Percentiles rank a stretch among this genome's conserved stretches.
phyloP scores from a whole-genome alignment of 2,329 filamentous ascomycete species.

The Aspergillus carbonarius region DNA sequence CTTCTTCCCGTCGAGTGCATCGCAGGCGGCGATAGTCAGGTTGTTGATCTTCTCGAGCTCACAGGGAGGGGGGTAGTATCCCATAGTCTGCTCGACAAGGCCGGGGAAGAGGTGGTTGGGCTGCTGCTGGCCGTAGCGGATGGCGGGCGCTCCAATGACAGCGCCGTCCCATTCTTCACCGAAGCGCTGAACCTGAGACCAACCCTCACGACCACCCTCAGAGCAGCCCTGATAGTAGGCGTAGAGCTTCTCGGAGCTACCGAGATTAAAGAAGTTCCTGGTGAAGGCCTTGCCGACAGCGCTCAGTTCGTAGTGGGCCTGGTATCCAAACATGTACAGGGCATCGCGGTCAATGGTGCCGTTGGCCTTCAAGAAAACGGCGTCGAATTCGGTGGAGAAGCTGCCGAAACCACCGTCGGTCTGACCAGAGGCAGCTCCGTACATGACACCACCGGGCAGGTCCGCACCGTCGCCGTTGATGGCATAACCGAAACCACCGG shows the following conservation, averaged over 20 bases:
- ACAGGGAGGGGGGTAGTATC: slow-evolving; percentile 45
- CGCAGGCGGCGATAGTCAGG: slow-evolving; percentile 55
- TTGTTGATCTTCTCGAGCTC: slow-evolving; percentile 44
- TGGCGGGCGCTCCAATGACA: slow-evolving; percentile 49
- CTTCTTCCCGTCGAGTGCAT: slow-evolving; percentile 54
- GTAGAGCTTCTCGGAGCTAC: slow-evolving; percentile 26
- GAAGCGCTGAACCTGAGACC: slow-evolving; percentile 54
- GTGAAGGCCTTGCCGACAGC: slow-evolving; percentile 47
- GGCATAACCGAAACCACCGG: slow-evolving; percentile 32
- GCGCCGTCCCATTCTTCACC: slow-evolving; percentile 49
- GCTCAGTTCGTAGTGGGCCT: slow-evolving; percentile 54
- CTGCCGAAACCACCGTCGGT: slow-evolving; percentile 48
- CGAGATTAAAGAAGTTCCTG: slow-evolving; percentile 40
- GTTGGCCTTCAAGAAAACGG: slow-evolving; percentile 39
- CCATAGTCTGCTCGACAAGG: slow-evolving; percentile 40
- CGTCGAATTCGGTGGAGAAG: slow-evolving; percentile 28
- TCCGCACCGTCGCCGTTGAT: not conserved
- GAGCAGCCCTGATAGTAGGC: slow-evolving; percentile 57
- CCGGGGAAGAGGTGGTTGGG: slow-evolving; percentile 42
- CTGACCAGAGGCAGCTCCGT: slow-evolving; percentile 43
- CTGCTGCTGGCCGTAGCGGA: slow-evolving; percentile 47
- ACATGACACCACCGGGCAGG: slow-evolving; percentile 41
- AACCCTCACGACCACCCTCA: slow-evolving; percentile 54
- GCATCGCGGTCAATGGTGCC: slow-evolving; percentile 43
- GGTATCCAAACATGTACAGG: slow-evolving; percentile 43